Base-by-base conservation (phyloP, 2,329 filamentous ascomycete species). In the Atkinsonella hypoxylon region DNA sequence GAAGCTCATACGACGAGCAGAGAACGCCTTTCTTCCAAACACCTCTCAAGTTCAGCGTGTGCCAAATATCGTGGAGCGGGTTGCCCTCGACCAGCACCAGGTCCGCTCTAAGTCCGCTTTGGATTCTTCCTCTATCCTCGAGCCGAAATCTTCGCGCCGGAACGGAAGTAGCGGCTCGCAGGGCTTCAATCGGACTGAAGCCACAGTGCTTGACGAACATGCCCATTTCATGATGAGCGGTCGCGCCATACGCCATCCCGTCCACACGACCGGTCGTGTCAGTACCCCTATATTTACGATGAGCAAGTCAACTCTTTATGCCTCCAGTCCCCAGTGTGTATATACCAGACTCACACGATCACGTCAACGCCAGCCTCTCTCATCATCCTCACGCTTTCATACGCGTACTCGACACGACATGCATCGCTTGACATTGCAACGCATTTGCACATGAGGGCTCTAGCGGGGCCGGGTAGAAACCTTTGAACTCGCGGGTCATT, bases 21-120 rank as follows among this genome's bases (percentile, higher is more conserved):
- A 54, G 42, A 0, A 53, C 41, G 2, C 54, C 52, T 0, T 57
- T 49, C n/a, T 56, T 55, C 56, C 54, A 57, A 2, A 55, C 56
- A 10, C 53, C 45, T 3, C 45, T 46, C 2, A 57, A 51, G 0
- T 52, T 54, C 12, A 57, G 17, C 0, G 45, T 42, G 11, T 46
- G 45, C 3, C 47, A 39, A 10, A 54, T 41, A 1, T 50, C 48
- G 2, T 51, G 31, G 8, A 57, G 32, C 4, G 53, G 50, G 15
- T 57, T 50, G 0, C 54, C 56, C 22, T 55, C 41, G 5, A 58
- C 32, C n/a, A 58, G 18, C 4, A 54, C 50, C 12, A 59, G 30
- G 11, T 58, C 54, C 2, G 54, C 54, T 3, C 54, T 57, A 9
- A 36, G 53, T 3, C 54, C 53, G 3, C 11, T 9, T 26, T 45